Evolutionary conservation across 352 stramenopile species (phyloP).

Genomic region (Globisporangium spinosum): DNA sequence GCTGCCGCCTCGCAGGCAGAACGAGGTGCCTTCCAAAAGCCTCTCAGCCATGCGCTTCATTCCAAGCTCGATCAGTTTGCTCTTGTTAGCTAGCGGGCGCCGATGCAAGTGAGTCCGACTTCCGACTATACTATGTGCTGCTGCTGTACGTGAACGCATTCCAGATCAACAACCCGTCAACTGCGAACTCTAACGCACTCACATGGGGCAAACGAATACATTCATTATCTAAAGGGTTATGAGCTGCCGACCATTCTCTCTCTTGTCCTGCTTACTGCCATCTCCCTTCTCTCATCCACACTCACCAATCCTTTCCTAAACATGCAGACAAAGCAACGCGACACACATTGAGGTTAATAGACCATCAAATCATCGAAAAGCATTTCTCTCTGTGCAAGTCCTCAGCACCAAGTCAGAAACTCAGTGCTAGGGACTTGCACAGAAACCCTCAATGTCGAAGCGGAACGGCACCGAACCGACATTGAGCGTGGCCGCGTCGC

Average conservation of each 20-base stretch:
- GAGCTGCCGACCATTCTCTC: neutral
- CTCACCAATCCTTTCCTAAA: neutral
- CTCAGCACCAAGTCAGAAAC: constrained; percentile 18
- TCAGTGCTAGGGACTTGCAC: constrained; percentile 74
- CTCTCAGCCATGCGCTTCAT: neutral
- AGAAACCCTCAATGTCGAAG: constrained; percentile 87
- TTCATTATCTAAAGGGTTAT: neutral
- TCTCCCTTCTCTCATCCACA: neutral
- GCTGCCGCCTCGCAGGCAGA: neutral
- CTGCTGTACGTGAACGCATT: too few relatives aligned
- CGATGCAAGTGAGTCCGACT: too few relatives aligned
- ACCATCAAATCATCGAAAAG: constrained; percentile 1
- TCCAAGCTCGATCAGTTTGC: too few relatives aligned
- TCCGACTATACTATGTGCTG: too few relatives aligned
- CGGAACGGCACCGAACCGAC: constrained; percentile 62
- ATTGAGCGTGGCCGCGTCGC: constrained; percentile 69
- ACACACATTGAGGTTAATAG: neutral
- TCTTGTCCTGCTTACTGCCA: neutral
- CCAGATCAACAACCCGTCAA: too few relatives aligned
- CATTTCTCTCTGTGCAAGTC: constrained; percentile 46
- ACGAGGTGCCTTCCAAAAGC: neutral
- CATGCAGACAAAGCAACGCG: neutral
- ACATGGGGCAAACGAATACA: neutral
- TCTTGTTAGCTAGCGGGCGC: too few relatives aligned
- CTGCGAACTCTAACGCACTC: too few relatives aligned